These are phyloP conservation scores for Xylaria sp. DNA, from an alignment of 2,329 filamentous ascomycete genomes.

Conservation along the genomic window DNA sequence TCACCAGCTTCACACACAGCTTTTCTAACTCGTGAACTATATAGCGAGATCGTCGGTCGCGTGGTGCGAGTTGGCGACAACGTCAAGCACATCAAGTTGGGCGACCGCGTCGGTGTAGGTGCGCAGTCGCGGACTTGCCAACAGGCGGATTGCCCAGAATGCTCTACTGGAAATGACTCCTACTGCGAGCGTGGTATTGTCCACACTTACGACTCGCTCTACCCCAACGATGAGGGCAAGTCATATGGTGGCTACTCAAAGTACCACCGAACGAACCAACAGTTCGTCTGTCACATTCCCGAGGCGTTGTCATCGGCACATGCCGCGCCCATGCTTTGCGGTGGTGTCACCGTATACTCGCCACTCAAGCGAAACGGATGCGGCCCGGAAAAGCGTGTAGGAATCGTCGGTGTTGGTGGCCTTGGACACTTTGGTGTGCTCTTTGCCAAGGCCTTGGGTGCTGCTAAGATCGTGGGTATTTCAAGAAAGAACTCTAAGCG, in stretches of 20 bases:
- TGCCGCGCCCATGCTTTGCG: conserved; percentile 63
- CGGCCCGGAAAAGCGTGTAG: conserved; percentile 63
- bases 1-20: neutral
- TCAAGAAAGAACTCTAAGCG: conserved; percentile 50
- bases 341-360: conserved; percentile 60
- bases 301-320: conserved; percentile 37
- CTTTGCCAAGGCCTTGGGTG: conserved; percentile 62
- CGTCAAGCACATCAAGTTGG: conserved; percentile 41
- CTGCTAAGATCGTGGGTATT: conserved; percentile 55
- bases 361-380: conserved; percentile 59
- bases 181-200: conserved; percentile 38
- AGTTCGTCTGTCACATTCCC: conserved; percentile 47
- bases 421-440: conserved; percentile 64
- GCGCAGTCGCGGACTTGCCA: conserved; percentile 55
- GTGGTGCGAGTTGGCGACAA: conserved; percentile 56
- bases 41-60: conserved; percentile 54
- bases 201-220: conserved; percentile 50
- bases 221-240: conserved; percentile 48
- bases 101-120: conserved; percentile 41
- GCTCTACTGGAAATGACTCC: conserved; percentile 37
- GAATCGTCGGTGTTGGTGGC: conserved; percentile 63
- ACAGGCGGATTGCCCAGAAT: conserved; percentile 39
- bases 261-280: conserved; percentile 33
- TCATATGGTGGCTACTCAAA: conserved; percentile 52
- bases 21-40: neutral